These are phyloP conservation scores for Russula foetens DNA, from an alignment of 768 basidiomycete genomes.

Conservation along the genomic window DNA sequence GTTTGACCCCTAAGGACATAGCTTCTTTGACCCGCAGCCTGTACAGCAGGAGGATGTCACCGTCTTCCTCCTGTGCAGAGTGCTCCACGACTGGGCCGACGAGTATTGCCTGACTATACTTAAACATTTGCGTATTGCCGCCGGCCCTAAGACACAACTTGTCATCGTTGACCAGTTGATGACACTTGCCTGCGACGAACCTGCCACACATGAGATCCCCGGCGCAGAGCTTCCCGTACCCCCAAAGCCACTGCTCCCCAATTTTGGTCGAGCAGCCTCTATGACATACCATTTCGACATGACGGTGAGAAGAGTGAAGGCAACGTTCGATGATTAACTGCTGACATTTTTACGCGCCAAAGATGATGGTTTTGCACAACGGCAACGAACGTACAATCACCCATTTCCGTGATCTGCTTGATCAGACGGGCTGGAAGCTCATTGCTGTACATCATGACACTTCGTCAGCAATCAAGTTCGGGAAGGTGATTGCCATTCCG, in stretches of 20 bases:
- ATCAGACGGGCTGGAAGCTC: neutral
- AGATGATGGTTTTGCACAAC: neutral
- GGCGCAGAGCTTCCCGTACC: slow-evolving; percentile 9
- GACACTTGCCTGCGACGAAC: slow-evolving; percentile 23
- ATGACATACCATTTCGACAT: slow-evolving; percentile 20
- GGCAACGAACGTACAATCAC: neutral
- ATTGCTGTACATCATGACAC: no score
- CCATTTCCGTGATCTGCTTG: neutral
- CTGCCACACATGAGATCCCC: no score
- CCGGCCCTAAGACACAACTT: slow-evolving; percentile 21
- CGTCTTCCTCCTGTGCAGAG: neutral
- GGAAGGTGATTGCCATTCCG: no score
- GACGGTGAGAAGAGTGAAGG: slow-evolving; percentile 11
- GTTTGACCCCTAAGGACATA: neutral
- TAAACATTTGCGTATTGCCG: neutral
- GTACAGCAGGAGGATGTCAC: neutral
- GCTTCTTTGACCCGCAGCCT: neutral
- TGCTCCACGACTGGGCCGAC: no score
- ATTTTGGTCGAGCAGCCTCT: slow-evolving; percentile 14
- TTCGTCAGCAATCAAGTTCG: no score
- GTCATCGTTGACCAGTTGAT: slow-evolving; percentile 24
- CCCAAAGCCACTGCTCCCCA: no score
- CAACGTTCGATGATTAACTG: neutral
- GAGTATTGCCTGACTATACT: slow-evolving; percentile 13
- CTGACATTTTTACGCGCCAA: neutral